Evolutionary conservation across 2,329 filamentous ascomycete genomes (phyloP), one percentile per base, ranked within the genome.

Genomic region (Exophiala alcalophila): DNA sequence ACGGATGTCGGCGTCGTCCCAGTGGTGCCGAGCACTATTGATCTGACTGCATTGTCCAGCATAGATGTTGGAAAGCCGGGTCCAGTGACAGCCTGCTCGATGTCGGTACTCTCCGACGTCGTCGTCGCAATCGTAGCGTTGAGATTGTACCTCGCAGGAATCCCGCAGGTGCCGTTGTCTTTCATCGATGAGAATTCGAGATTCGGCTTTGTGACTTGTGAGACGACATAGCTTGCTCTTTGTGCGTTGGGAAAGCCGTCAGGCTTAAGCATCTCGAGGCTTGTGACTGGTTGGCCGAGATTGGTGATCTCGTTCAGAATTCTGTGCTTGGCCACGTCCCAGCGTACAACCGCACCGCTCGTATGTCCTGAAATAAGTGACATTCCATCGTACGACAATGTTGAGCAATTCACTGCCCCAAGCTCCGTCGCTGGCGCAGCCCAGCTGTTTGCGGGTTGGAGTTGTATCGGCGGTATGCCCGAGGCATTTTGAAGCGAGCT

Each of bases 281-380:
- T 95, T 8, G 86, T 92, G 23, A 95, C 81, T 12, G 88, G 81
- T 3, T 87, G 84, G 40, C 88, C 88, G 44, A 94, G 74, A 45
- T 84, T 84, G 2, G 78, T 73, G 32, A 91, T 59, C 38, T 83
- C 80, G 3, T 80, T 77, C 1, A 78, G 75, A 49, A 85, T 83
- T 46, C 78, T 80, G 47, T 79, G 78, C 53, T 82, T 81, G 25
- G 80, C 80, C 18, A 91, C 74, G 60, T 87, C 86, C 91, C 91
- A 97, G 40, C 77, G 74, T 21, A 87, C 69, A 27, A 96, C 75
- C 58, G 85, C 86, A 36, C 91, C 91, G 55, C 77, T 84, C 12
- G 77, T 70, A 59, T 97, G 90, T 4, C 90, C 90, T 3, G 89
- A 89, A 18, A 95, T 65, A 15, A 96, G 69, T 5, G 74, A 77